Percentiles rank a stretch among this genome's conserved stretches.
Evolutionary conservation across 148 eudicot genomes (phyloP).

Genomic region (Rhododendron mucronatum): DNA sequence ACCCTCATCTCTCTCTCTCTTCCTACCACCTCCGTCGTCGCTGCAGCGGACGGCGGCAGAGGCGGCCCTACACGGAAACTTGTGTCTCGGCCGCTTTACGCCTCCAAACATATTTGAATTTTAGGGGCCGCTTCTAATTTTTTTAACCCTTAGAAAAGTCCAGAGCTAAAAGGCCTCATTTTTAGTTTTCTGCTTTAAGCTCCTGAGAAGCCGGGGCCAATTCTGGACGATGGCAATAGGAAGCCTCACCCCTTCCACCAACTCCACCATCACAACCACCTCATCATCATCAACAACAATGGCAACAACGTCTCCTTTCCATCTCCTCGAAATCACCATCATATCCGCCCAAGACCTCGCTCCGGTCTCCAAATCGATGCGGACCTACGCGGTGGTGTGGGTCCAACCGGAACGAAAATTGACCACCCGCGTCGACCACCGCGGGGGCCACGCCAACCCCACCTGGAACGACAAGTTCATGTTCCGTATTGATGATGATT

Average conservation of each 20-base stretch:
- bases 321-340: constrained; percentile 2
- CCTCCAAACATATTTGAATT: too few relatives aligned
- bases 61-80: too few relatives aligned
- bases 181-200: too few relatives aligned
- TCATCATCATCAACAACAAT: neutral
- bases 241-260: neutral
- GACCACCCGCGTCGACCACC: neutral
- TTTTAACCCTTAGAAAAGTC: too few relatives aligned
- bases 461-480: constrained; percentile 8
- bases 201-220: too few relatives aligned
- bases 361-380: neutral
- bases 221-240: neutral
- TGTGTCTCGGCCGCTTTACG: too few relatives aligned
- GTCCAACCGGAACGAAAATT: neutral
- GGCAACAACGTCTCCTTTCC: neutral
- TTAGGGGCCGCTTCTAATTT: too few relatives aligned
- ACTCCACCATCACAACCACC: neutral
- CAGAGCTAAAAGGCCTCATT: too few relatives aligned
- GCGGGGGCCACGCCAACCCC: neutral
- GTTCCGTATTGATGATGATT: neutral
- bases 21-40: neutral
- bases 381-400: constrained; percentile 6
- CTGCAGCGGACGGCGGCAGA: neutral
- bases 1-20: neutral
- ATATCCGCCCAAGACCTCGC: constrained; percentile 9